Percentiles rank a stretch among this genome's conserved stretches.
Conservation (phyloP, 257 asterid species). For the Misopates orontium region DNA sequence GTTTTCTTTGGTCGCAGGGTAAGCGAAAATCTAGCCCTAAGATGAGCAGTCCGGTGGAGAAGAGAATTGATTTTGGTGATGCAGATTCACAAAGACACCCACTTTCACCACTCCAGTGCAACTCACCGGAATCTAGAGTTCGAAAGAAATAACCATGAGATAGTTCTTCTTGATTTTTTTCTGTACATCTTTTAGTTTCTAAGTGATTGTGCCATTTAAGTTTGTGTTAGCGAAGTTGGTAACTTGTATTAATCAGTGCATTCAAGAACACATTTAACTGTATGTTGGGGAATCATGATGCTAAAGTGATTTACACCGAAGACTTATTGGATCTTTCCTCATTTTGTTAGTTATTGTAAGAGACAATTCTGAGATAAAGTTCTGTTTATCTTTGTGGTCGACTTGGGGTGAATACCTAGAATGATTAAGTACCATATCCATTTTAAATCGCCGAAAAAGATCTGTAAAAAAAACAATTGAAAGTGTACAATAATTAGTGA, state of each 20-base stretch:
- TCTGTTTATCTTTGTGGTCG: too few species aligned
- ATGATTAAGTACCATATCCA: too few species aligned
- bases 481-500: too few species aligned
- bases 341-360: too few species aligned
- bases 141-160: slow-evolving; percentile 43
- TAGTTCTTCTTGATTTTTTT: slow-evolving; percentile 12
- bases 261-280: slow-evolving; percentile 8
- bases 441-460: too few species aligned
- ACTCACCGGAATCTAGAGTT: slow-evolving; percentile 63
- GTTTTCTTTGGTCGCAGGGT: slow-evolving; percentile 44
- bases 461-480: too few species aligned
- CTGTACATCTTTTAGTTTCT: not conserved
- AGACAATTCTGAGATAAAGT: too few species aligned
- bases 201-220: slow-evolving; percentile 1
- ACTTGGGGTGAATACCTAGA: too few species aligned
- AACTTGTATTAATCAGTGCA: slow-evolving; percentile 15
- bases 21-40: slow-evolving; percentile 72
- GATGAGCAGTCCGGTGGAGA: slow-evolving; percentile 57
- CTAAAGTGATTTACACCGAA: slow-evolving; percentile 7
- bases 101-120: slow-evolving; percentile 65
- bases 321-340: too few species aligned
- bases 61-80: slow-evolving; percentile 51
- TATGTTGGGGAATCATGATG: slow-evolving; percentile 11
- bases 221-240: slow-evolving; percentile 14
- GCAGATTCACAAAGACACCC: slow-evolving; percentile 63